These are phyloP conservation scores for Lonicera japonica DNA, from an alignment of 129 eudicot genomes.

Conservation along the genomic window DNA sequence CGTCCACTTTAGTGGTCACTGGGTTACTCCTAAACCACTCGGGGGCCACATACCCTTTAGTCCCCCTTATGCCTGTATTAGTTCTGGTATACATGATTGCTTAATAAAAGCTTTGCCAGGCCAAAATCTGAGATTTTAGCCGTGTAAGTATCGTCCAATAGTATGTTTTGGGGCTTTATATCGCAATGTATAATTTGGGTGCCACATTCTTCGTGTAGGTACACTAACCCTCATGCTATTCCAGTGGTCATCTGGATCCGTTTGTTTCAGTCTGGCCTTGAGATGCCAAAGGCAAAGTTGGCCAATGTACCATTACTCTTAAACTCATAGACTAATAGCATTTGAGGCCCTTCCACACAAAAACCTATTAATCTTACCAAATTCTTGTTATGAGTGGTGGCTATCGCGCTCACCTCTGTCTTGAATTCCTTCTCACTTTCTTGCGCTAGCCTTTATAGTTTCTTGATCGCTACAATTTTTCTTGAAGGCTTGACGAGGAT, in stretches of 20 bases:
- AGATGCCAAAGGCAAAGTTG: conserved; percentile 10
- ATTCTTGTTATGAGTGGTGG: conserved; percentile 43
- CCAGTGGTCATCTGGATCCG: conserved; percentile 17
- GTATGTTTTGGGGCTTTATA: conserved; percentile 43
- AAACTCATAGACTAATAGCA: conserved; percentile 33
- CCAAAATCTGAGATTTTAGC: conserved; percentile 42
- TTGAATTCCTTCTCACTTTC: conserved; percentile 35
- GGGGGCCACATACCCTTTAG: conserved; percentile 44
- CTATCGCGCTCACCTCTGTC: conserved; percentile 37
- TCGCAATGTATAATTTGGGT: conserved; percentile 48
- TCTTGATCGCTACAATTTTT: conserved; percentile 33
- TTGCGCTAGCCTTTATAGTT: conserved; percentile 26
- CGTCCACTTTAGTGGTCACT: conserved; percentile 27
- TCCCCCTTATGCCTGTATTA: conserved; percentile 24
- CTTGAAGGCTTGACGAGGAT: conserved; percentile 1
- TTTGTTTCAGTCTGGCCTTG: conserved; percentile 27
- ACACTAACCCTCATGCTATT: conserved; percentile 24
- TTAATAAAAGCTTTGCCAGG: conserved; percentile 32
- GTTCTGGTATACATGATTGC: conserved; percentile 37
- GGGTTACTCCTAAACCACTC: conserved; percentile 42
- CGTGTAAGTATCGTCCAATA: conserved; percentile 26
- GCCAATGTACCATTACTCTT: conserved; percentile 35
- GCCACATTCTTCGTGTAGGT: conserved; percentile 39
- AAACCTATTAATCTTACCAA: conserved; percentile 39
- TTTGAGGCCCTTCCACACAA: conserved; percentile 31